Base-by-base conservation (phyloP, 768 basidiomycete species). In the Tricholoma terreum region DNA sequence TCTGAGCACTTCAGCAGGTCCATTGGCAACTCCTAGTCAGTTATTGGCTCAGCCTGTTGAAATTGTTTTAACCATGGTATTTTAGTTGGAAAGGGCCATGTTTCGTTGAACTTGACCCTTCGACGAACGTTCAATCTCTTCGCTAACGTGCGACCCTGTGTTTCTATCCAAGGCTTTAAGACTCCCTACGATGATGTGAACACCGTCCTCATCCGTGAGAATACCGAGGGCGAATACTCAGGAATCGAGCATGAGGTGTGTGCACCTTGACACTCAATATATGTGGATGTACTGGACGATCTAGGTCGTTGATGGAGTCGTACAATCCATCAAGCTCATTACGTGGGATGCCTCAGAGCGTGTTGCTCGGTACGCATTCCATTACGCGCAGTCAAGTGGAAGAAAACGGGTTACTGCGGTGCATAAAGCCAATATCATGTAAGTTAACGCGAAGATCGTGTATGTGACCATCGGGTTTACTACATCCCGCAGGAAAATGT, bases 371-470 rank as follows among this genome's bases (percentile, higher is more conserved):
- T 99, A 98, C 70, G 97, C 97, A 6, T 99, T 99, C 84, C 84
- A 97, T 75, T 97, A 98, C 66, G 97, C 97, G n/a, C 85, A 89
- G 64, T 80, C 87, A 55, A 86, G 84, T 67, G 92, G 91, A 60
- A 79, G 97, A 61, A 89, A 87, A 72, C 86, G 91, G 64, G 97
- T 99, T 60, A 98, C 96, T 22, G 97, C 97, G 40, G 97, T 99
- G 24, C 97, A 99, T 81, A 99, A 99, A 78, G 97, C 97, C 21
- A 97, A 96, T 71, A 98, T 99, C 80, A 98, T 98, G 96, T 94
- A 61, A 57, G 89, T 75, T 17, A 21, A 31, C 36, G 27, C 56
- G 50, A 56, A 31, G 54, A 38, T 17, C 33, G 12, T 21, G 8
- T 68, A 8, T 67, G 52, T 51, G 51, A 24, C 56, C 14, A 30